Percentiles rank a stretch among this genome's conserved stretches.
Conservation (phyloP, 2,329 filamentous ascomycete species). For the Helotiales sp. region DNA sequence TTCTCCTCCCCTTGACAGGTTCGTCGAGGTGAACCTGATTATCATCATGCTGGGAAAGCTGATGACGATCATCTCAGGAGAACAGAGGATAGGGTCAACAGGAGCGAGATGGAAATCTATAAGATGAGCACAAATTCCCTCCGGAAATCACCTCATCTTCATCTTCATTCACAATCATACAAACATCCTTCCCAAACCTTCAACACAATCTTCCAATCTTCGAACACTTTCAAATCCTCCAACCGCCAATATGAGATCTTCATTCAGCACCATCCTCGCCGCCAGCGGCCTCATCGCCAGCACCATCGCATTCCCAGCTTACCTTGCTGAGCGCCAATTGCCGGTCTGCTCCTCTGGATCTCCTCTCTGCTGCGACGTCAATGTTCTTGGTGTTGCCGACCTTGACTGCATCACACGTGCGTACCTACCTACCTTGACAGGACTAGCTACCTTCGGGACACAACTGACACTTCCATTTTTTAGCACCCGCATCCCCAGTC, state of each 20-base stretch:
- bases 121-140: constrained; percentile 24
- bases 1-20: constrained; percentile 8
- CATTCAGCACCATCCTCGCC: constrained; percentile 28
- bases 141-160: constrained; percentile 17
- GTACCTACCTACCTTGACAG: constrained; percentile 35
- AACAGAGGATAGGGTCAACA: neutral
- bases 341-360: constrained; percentile 50
- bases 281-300: constrained; percentile 37
- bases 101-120: constrained; percentile 24
- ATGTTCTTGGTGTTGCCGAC: constrained; percentile 62
- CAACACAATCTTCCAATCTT: constrained; percentile 10
- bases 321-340: constrained; percentile 46
- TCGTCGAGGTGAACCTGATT: constrained; percentile 13
- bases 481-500: constrained; percentile 46
- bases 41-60: constrained; percentile 23
- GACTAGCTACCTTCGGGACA: neutral
- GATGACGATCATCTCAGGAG: constrained; percentile 15
- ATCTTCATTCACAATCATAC: constrained; percentile 21
- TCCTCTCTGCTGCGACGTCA: constrained; percentile 64
- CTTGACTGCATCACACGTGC: constrained; percentile 61
- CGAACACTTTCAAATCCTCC: constrained; percentile 14
- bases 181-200: constrained; percentile 13
- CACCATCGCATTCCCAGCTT: constrained; percentile 38
- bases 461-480: constrained; percentile 11
- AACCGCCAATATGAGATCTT: constrained; percentile 34